phyloP scores from a whole-genome alignment of 352 stramenopile species.

The Globisporangium emineosum region DNA sequence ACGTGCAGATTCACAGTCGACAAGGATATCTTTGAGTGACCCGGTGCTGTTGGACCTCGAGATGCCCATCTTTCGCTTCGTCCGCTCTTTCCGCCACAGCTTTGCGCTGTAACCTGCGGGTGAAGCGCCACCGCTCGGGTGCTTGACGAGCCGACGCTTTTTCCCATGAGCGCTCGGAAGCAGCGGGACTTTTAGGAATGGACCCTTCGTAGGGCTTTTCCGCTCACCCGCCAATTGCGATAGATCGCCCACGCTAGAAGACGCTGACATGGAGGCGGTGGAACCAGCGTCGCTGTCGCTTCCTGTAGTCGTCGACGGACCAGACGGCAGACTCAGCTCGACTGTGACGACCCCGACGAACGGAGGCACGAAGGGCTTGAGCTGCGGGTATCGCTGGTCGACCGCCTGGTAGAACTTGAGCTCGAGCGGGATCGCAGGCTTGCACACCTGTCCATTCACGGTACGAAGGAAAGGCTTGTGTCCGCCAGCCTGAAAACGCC shows the following conservation, averaged over 20 bases:
- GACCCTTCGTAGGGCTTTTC: conserved; percentile 11
- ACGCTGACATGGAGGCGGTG: conserved; percentile 17
- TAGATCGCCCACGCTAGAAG: conserved; percentile 16
- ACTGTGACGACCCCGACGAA: conserved; percentile 70
- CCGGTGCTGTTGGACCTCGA: conserved; percentile 13
- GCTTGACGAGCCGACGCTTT: conserved; percentile 36
- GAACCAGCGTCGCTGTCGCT: conserved; percentile 12
- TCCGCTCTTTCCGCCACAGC: conserved; percentile 54
- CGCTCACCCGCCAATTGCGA: conserved; percentile 12
- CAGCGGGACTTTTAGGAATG: conserved; percentile 7
- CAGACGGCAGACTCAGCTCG: conserved; percentile 30
- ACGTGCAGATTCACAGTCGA: background rate
- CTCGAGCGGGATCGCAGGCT: conserved; percentile 68
- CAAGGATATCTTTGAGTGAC: conserved; percentile 23
- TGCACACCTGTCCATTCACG: conserved; percentile 66
- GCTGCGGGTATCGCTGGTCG: conserved; percentile 42
- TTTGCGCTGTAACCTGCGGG: conserved; percentile 53
- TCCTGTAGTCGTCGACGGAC: background rate
- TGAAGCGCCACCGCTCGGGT: conserved; percentile 14
- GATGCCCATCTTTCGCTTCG: conserved; percentile 17
- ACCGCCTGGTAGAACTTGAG: conserved; percentile 74
- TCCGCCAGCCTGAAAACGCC: conserved; percentile 41
- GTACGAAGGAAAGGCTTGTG: conserved; percentile 74
- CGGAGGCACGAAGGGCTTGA: conserved; percentile 61
- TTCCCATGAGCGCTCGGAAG: conserved; percentile 21